A percentile compares a stretch with the other conserved stretches of the same genome.
phyloP scores from a whole-genome alignment of 305 asterid species.

The Solanum hybrid region DNA sequence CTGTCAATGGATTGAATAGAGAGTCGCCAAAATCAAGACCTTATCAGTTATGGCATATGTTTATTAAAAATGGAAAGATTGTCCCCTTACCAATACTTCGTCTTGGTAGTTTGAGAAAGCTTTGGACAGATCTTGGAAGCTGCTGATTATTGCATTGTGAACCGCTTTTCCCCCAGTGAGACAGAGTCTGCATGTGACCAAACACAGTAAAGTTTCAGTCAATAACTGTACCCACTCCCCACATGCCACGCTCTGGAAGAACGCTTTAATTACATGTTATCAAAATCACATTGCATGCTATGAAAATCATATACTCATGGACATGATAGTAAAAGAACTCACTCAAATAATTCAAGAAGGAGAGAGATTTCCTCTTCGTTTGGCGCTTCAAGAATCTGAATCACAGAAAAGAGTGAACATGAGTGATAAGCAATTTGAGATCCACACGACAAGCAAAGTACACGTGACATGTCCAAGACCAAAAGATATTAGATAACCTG shows the following conservation, averaged over 20 bases:
- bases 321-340: constrained; percentile 21
- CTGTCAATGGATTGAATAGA: constrained; percentile 25
- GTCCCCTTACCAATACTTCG: constrained; percentile 72
- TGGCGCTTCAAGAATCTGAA: constrained; percentile 91
- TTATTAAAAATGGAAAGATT: background rate
- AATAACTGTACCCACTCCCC: background rate
- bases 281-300: background rate
- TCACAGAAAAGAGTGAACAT: constrained; percentile 19
- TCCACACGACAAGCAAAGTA: background rate
- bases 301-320: background rate
- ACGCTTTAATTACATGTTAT: background rate
- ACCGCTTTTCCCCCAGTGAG: constrained; percentile 91
- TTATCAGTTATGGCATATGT: background rate
- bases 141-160: constrained; percentile 87
- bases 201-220: background rate
- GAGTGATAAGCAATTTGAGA: background rate
- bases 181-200: constrained; percentile 53
- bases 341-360: constrained; percentile 86
- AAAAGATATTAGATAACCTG: background rate
- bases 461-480: background rate
- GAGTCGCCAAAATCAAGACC: background rate
- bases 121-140: constrained; percentile 94
- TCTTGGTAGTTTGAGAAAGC: constrained; percentile 77
- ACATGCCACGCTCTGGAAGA: background rate
- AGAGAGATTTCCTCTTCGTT: constrained; percentile 84